phyloP scores from a whole-genome alignment of 257 asterid genomes.

The Jasminum sambac region DNA sequence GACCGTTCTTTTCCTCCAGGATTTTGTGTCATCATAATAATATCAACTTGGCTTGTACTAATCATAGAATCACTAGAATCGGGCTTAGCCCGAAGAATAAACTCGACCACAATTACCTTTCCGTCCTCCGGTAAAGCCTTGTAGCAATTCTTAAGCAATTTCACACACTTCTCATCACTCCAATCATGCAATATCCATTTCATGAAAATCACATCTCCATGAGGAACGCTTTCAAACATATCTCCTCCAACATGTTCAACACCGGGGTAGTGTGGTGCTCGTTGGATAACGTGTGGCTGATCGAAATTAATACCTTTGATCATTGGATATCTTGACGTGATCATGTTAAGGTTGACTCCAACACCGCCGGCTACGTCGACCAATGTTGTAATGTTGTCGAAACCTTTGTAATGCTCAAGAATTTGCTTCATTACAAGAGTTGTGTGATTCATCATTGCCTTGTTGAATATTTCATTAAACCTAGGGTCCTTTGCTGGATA shows the following conservation, averaged over 20 bases:
- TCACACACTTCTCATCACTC: constrained; percentile 42
- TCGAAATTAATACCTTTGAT: neutral
- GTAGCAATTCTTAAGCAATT: constrained; percentile 37
- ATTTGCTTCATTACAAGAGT: no score
- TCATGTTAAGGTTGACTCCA: no score
- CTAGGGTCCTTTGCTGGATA: no score
- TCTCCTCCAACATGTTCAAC: neutral
- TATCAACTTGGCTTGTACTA: constrained; percentile 28
- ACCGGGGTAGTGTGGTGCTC: neutral
- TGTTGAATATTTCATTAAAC: no score
- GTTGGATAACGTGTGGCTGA: neutral
- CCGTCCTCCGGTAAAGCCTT: constrained; percentile 34
- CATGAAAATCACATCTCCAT: neutral
- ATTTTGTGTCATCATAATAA: constrained; percentile 38
- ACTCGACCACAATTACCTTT: constrained; percentile 39
- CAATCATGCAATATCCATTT: constrained; percentile 51
- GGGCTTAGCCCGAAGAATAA: constrained; percentile 26
- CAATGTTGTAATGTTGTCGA: no score
- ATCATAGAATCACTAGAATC: constrained; percentile 24
- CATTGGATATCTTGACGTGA: neutral
- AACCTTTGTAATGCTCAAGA: no score
- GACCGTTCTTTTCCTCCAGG: constrained; percentile 48
- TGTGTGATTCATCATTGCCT: no score
- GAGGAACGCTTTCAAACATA: neutral
- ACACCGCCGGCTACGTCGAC: no score